Conservation (phyloP, 805 yeast genomes). For the Kuraishia ogatae region DNA sequence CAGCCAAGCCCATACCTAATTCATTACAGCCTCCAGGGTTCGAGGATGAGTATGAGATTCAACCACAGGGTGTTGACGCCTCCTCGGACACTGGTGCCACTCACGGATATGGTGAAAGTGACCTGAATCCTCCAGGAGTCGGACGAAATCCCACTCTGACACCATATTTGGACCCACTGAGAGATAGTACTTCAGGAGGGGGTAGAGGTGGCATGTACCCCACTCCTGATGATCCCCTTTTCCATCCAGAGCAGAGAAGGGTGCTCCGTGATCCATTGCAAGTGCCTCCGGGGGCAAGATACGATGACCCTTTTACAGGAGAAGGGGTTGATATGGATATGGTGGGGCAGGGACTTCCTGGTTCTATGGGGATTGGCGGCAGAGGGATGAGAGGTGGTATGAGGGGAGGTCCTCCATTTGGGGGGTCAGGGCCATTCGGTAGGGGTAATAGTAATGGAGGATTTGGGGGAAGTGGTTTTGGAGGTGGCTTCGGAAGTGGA, state of each 20-base stretch:
- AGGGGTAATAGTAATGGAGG: conserved; percentile 8
- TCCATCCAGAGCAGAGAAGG: conserved; percentile 10
- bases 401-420: conserved; percentile 2
- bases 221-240: conserved; percentile 41
- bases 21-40: conserved; percentile 38
- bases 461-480: conserved; percentile 8
- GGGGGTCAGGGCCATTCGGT: conserved; percentile 5
- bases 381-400: conserved; percentile 1
- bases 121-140: conserved; percentile 39
- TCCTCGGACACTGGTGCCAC: background rate
- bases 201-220: conserved; percentile 48
- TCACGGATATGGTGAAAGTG: conserved; percentile 31
- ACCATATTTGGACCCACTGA: conserved; percentile 34
- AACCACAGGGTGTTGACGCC: conserved; percentile 3
- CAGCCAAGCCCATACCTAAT: conserved; percentile 12
- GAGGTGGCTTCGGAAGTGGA: conserved; percentile 6
- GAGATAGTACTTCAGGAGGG: background rate
- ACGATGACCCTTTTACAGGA: conserved; percentile 41
- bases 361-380: conserved; percentile 20
- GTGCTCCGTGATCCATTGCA: conserved; percentile 5
- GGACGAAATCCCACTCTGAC: conserved; percentile 29
- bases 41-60: conserved; percentile 40
- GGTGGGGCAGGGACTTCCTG: conserved; percentile 38
- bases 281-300: conserved; percentile 40
- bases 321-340: conserved; percentile 34